Conservation (phyloP, 2,329 filamentous ascomycete species). For the Zopfia rhizophila region DNA sequence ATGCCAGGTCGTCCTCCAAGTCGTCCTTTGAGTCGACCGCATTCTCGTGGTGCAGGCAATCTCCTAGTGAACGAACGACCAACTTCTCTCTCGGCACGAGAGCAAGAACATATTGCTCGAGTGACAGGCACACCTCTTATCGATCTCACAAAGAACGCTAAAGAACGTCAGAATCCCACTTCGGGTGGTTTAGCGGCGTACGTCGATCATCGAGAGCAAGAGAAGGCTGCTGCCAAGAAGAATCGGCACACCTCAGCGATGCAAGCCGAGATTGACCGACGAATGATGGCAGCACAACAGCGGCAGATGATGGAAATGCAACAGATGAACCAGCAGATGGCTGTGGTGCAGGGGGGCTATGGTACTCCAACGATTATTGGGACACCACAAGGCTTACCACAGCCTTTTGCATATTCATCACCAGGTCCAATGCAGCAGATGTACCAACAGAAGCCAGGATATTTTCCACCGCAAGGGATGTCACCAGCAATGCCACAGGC, state of each 20-base stretch:
- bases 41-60: conserved; percentile 68
- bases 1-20: conserved; percentile 38
- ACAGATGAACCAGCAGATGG: conserved; percentile 35
- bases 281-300: conserved; percentile 44
- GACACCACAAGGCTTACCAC: conserved; percentile 19
- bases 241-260: conserved; percentile 44
- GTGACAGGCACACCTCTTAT: conserved; percentile 82
- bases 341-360: conserved; percentile 39
- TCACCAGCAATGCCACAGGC: conserved; percentile 29
- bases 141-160: conserved; percentile 66
- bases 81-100: conserved; percentile 78
- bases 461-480: conserved; percentile 16
- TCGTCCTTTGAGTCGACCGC: conserved; percentile 53
- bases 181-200: conserved; percentile 75
- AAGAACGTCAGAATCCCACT: conserved; percentile 52
- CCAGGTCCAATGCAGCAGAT: conserved; percentile 40
- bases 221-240: conserved; percentile 62
- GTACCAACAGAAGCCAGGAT: conserved; percentile 41
- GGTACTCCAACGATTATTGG: conserved; percentile 35
- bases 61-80: conserved; percentile 64
- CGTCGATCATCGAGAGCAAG: conserved; percentile 82
- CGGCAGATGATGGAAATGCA: conserved; percentile 43
- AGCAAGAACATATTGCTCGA: conserved; percentile 88
- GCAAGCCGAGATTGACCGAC: conserved; percentile 49
- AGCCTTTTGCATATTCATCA: conserved; percentile 36